phyloP scores from a whole-genome alignment of 257 asterid species.

The Haberlea rhodopensis region DNA sequence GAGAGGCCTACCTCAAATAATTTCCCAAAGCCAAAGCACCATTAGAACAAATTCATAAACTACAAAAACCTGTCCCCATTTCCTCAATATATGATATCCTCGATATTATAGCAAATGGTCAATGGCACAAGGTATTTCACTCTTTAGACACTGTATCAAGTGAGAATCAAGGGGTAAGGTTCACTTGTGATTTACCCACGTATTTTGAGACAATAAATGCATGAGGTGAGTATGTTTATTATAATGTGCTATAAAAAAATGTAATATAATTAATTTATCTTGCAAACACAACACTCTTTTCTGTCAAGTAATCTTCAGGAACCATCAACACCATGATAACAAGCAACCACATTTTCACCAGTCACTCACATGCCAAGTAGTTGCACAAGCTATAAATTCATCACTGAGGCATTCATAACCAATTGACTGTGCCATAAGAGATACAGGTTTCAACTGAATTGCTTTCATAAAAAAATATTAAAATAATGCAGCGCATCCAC shows the following conservation, averaged over 20 bases:
- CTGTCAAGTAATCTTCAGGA: not conserved
- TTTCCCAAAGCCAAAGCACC: not conserved
- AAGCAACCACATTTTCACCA: constrained; percentile 10
- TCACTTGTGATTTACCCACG: not conserved
- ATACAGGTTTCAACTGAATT: constrained; percentile 10
- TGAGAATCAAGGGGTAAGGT: not conserved
- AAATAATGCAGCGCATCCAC: constrained; percentile 15
- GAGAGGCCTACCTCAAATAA: not conserved
- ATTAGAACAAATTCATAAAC: too few species aligned
- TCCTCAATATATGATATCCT: too few species aligned
- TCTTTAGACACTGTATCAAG: not conserved
- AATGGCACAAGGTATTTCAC: not conserved
- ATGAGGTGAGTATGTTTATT: not conserved
- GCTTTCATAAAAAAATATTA: constrained; percentile 13
- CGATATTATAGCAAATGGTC: too few species aligned
- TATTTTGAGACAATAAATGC: not conserved
- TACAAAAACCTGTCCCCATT: too few species aligned
- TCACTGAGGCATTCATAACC: constrained; percentile 6
- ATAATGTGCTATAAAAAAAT: not conserved
- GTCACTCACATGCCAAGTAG: constrained; percentile 8
- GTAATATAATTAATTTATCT: not conserved
- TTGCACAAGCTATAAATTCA: constrained; percentile 20
- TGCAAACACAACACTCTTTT: constrained; percentile 8
- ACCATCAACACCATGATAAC: constrained; percentile 10
- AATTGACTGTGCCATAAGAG: constrained; percentile 5